phyloP scores from a whole-genome alignment of 306 rosid genomes.

The Oxytropis ochrocephala region DNA sequence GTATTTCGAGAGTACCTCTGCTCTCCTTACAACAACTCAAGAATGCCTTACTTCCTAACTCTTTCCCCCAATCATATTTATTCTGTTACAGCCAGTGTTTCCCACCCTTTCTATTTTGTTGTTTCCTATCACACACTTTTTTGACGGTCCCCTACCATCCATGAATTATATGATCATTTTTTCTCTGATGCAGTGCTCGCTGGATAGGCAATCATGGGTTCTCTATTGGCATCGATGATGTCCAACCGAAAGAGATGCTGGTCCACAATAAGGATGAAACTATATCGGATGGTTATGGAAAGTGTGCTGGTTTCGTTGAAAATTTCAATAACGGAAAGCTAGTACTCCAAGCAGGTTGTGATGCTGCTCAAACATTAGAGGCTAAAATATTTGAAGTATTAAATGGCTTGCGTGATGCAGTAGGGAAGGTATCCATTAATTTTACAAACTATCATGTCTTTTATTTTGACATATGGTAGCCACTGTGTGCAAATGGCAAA shows the following conservation, averaged over 20 bases:
- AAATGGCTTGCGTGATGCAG: conserved; percentile 54
- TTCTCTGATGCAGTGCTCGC: conserved; percentile 68
- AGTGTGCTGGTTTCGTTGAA: conserved; percentile 55
- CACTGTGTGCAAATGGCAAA: neutral
- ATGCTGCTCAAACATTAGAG: conserved; percentile 90
- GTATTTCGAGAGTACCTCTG: neutral
- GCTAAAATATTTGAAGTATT: conserved; percentile 48
- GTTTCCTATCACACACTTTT: neutral
- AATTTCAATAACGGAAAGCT: conserved; percentile 59
- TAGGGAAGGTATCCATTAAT: conserved; percentile 52
- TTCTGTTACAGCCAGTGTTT: neutral
- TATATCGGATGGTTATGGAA: conserved; percentile 42
- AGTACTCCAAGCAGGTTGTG: conserved; percentile 75
- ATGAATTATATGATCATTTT: conserved; percentile 12
- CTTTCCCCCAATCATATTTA: neutral
- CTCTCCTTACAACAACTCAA: neutral
- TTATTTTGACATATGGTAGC: neutral
- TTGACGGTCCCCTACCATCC: neutral
- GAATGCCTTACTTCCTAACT: neutral
- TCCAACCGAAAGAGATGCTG: conserved; percentile 67
- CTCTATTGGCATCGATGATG: conserved; percentile 95
- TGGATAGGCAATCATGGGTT: conserved; percentile 99
- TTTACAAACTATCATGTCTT: conserved; percentile 4
- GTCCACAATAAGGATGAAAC: conserved; percentile 42
- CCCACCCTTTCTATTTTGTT: neutral